phyloP scores from a whole-genome alignment of 2,329 filamentous ascomycete genomes.

The Pestalotiopsis fici region DNA sequence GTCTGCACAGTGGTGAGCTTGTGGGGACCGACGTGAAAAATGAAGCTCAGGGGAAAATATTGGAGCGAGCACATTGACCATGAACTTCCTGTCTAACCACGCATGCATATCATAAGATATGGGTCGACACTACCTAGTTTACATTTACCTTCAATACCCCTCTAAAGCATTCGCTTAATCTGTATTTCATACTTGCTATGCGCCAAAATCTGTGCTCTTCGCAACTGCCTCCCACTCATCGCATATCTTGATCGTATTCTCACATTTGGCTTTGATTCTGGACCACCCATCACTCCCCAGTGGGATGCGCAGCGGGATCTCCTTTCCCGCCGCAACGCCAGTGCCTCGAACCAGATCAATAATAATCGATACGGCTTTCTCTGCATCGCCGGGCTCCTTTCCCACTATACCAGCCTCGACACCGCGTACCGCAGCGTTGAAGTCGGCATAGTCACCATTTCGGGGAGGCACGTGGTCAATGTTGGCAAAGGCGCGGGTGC shows the following conservation, averaged over 20 bases:
- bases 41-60: too few relatives aligned
- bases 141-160: too few relatives aligned
- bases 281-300: constrained; percentile 55
- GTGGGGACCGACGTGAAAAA: too few relatives aligned
- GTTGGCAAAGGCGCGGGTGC: constrained; percentile 39
- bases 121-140: too few relatives aligned
- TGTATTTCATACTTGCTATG: too few relatives aligned
- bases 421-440: constrained; percentile 28
- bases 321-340: constrained; percentile 27
- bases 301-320: constrained; percentile 47
- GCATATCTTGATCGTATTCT: constrained; percentile 47
- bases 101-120: too few relatives aligned
- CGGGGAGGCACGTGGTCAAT: constrained; percentile 26
- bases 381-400: constrained; percentile 50
- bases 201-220: constrained; percentile 41
- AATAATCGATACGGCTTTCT: constrained; percentile 50
- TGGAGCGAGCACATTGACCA: too few relatives aligned
- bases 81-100: too few relatives aligned
- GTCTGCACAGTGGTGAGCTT: background rate
- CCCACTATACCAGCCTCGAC: constrained; percentile 11
- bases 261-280: constrained; percentile 49
- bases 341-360: constrained; percentile 56
- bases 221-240: constrained; percentile 49
- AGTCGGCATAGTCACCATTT: constrained; percentile 26
- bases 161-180: too few relatives aligned